Evolutionary conservation across 176 grass and related monocot genomes (phyloP), one percentile per base, ranked within the genome.

Genomic region (Bonia amplexicaulis): DNA sequence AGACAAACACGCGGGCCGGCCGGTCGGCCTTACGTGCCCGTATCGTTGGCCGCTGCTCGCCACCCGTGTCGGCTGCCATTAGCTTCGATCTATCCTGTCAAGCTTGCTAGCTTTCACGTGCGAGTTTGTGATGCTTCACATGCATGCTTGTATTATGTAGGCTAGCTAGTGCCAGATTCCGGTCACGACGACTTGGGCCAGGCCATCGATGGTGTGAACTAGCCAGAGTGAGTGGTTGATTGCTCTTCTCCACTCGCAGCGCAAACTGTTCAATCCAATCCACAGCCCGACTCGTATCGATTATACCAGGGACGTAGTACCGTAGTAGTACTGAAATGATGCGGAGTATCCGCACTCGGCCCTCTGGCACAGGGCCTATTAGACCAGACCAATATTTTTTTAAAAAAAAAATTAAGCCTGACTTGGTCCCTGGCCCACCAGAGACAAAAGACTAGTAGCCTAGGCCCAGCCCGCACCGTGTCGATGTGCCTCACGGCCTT

Each of bases 401-500:
- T 51, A 6, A 5, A 37, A 37, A 37, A 37, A 35, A 35, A 35
- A 17, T 6, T 17, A 52, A 17, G 49, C 5, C 49, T 52, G 15
- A 52, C 6, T 52, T 48, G 46, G 3, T 49, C 13, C 47, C 49
- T 52, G 1, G 0, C 15, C 14, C 49, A 52, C 6, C 1, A 17
- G 15, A 52, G 49, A 6, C 15, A 52, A 49, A 49, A 52, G 49
- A 17, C 49, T 15, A 49, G 48, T 49, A 15, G 4, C 12, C 48
- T 4, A 15, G 5, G 49, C 49, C 4, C 1, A 52, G 5, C 15
- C 1, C 96, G 90, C 59, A 99, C 96, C 0, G 96, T 99, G 84
- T 99, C 96, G 20, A 99, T 96, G 71, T 99, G 96, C 53, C 93
- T 81, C 63, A 99, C 88, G 51, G 96, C 91, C 81, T 91, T 96